Percentiles rank a stretch among this genome's conserved stretches.
These are phyloP conservation scores for Opeltia flavorubescens DNA, from an alignment of 495 filamentous ascomycete genomes.

Conservation along the genomic window DNA sequence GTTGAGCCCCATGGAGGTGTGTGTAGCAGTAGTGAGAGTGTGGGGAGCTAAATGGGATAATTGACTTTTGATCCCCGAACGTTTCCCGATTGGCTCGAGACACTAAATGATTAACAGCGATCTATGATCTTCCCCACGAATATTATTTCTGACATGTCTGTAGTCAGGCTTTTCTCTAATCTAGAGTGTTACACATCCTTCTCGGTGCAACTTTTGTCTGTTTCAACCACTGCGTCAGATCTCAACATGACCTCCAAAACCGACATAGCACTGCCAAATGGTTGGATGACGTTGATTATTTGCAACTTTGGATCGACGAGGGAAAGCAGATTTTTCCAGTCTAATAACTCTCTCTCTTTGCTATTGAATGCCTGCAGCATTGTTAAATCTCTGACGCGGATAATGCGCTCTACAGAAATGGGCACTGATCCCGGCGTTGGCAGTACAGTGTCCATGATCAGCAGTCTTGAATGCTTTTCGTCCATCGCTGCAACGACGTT, in stretches of 20 bases:
- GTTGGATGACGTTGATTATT: conserved; percentile 13
- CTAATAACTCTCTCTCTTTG: conserved; percentile 25
- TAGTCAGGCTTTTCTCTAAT: too few relatives aligned
- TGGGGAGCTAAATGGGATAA: too few relatives aligned
- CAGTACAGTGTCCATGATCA: conserved; percentile 30
- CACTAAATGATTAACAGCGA: too few relatives aligned
- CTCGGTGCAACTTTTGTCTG: too few relatives aligned
- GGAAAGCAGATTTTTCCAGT: conserved; percentile 19
- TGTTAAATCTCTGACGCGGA: conserved; percentile 23
- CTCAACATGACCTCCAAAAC: conserved; percentile 10
- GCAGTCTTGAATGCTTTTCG: conserved; percentile 9
- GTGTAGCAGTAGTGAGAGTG: too few relatives aligned
- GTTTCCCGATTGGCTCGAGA: too few relatives aligned
- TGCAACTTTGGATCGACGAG: conserved; percentile 10
- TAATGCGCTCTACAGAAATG: conserved; percentile 14
- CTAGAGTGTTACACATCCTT: too few relatives aligned
- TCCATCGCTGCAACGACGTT: conserved; percentile 29
- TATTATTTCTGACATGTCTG: too few relatives aligned
- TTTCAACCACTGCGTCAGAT: too few relatives aligned
- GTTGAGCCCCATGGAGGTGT: too few relatives aligned
- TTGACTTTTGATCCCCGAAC: too few relatives aligned
- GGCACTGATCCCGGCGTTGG: conserved; percentile 21
- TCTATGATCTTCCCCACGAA: too few relatives aligned
- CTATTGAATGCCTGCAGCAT: conserved; percentile 28
- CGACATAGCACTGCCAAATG: conserved; percentile 15